Evolutionary conservation across 1,284 basidiomycete genomes (phyloP), one percentile per base, ranked within the genome.

Genomic region (Ustilago lituana): DNA sequence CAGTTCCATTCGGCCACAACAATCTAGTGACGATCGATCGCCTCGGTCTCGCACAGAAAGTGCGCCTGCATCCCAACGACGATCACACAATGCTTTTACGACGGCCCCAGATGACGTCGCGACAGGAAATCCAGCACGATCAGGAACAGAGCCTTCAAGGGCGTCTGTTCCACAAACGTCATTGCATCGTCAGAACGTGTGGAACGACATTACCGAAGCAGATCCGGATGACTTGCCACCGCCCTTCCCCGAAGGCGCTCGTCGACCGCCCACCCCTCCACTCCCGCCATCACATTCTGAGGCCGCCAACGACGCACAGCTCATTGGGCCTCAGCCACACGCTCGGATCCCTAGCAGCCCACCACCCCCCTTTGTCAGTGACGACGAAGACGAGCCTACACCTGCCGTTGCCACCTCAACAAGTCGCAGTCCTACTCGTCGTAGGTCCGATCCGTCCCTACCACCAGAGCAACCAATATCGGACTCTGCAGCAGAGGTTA

Each of bases 321-420:
- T 69, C n/a, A 63, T 69, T 11, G 66, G 38, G 0, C 56, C 66
- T 4, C 66, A 69, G 33, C 66, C 66, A 17, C 60, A 69, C 17
- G 44, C 39, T 20, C 57, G 62, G 0, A 55, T 72, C 2, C 76
- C 76, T 2, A 47, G 51, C 32, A 76, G 74, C 33, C 76, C 76
- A 5, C 76, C 76, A 39, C 76, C 76, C 12, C 47, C 76, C 6
- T 78, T 78, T 41, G 39, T 58, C 19, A 76, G 65, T 33, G 76
- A 76, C 22, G 59, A 67, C 9, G 58, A 62, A 39, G 57, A 65
- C 19, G 65, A 68, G 7, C 24, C 38, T 8, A 9, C 39, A 11
- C 23, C 35, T 4, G 20, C 24, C n/a, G 9, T n/a, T n/a, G n/a
- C n/a, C n/a, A n/a, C n/a, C n/a, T n/a, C n/a, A n/a, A n/a, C n/a